These are phyloP conservation scores for Anisodus tanguticus DNA, from an alignment of 257 asterid genomes.

Conservation along the genomic window DNA sequence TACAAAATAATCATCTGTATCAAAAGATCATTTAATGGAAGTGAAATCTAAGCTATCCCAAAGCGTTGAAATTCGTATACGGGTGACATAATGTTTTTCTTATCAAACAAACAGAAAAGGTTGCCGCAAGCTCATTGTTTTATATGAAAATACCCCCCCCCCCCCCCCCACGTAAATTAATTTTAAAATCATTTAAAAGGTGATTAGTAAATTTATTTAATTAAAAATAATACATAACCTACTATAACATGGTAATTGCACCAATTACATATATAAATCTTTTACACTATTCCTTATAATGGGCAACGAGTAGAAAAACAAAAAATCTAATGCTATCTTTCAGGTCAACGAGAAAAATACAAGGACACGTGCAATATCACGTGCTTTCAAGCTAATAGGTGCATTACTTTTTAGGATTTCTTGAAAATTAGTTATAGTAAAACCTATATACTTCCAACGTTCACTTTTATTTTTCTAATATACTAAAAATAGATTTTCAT, in stretches of 20 bases:
- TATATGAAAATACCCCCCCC: not conserved
- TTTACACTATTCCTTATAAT: not conserved
- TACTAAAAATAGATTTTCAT: too few species aligned
- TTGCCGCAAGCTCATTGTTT: not conserved
- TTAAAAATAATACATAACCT: too few species aligned
- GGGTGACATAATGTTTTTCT: not conserved
- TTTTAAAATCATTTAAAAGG: not conserved
- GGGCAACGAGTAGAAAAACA: not conserved
- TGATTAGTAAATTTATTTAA: not conserved
- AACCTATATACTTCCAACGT: too few species aligned
- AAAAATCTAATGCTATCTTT: not conserved
- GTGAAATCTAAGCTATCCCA: not conserved
- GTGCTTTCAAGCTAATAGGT: constrained; percentile 6
- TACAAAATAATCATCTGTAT: not conserved
- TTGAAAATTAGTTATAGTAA: not conserved
- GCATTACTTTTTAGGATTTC: not conserved
- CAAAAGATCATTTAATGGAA: not conserved
- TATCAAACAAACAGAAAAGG: constrained; percentile 1
- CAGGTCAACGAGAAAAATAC: not conserved
- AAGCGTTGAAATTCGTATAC: not conserved
- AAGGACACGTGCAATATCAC: constrained; percentile 6
- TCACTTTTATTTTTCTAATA: too few species aligned
- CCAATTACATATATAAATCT: not conserved
- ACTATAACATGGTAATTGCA: not conserved
- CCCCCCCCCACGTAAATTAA: not conserved